phyloP scores from a whole-genome alignment of 1,284 basidiomycete genomes.

The Schizopora paradoxa region DNA sequence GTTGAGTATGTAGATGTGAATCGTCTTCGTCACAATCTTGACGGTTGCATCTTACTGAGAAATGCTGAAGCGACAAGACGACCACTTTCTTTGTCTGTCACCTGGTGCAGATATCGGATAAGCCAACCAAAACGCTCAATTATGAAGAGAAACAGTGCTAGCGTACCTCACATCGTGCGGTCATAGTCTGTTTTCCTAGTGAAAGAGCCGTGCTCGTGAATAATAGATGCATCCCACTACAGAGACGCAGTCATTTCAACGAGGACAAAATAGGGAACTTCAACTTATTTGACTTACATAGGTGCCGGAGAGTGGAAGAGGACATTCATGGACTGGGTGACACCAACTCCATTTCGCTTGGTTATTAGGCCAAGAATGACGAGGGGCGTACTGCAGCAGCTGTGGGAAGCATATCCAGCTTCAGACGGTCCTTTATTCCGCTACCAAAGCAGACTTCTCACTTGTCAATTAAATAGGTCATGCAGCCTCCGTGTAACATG shows the following conservation, averaged over 20 bases:
- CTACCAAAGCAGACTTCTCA: constrained; percentile 27
- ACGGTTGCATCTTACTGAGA: constrained; percentile 65
- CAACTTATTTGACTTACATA: constrained; percentile 35
- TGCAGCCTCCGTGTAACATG: constrained; percentile 65
- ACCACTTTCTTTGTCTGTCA: constrained; percentile 50
- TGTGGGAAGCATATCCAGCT: constrained; percentile 22
- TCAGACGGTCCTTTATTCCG: background rate
- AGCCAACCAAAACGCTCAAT: constrained; percentile 15
- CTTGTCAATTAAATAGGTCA: constrained; percentile 71
- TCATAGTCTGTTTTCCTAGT: constrained; percentile 63
- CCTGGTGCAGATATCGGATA: constrained; percentile 39
- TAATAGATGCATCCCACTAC: constrained; percentile 49
- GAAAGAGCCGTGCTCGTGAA: constrained; percentile 60
- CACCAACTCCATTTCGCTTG: constrained; percentile 63
- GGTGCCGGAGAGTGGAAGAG: constrained; percentile 63
- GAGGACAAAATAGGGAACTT: background rate
- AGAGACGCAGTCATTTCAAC: background rate
- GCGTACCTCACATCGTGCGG: constrained; percentile 59
- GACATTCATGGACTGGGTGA: constrained; percentile 64
- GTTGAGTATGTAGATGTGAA: too few species aligned
- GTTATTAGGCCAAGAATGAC: constrained; percentile 55
- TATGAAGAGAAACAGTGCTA: constrained; percentile 1
- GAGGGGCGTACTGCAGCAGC: constrained; percentile 60
- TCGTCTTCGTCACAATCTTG: constrained; percentile 35
- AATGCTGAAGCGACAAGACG: constrained; percentile 56